A percentile compares a stretch with the other conserved stretches of the same genome.
phyloP scores from a whole-genome alignment of 345 rosid species.

The Clarkia xantiana region DNA sequence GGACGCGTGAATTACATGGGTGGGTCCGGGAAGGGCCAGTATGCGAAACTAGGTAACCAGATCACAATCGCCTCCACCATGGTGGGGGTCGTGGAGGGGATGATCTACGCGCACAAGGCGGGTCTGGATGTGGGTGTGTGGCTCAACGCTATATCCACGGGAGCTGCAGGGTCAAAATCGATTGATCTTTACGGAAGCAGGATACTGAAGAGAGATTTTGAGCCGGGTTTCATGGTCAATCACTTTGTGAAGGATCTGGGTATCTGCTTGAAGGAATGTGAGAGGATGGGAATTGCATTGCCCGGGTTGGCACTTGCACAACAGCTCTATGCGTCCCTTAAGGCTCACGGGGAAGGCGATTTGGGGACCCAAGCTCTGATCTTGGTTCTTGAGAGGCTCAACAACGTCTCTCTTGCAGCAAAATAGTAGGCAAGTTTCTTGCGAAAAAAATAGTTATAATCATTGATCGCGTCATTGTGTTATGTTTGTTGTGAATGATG shows the following conservation, averaged over 20 bases:
- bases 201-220: conserved; percentile 71
- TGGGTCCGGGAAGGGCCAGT: conserved; percentile 61
- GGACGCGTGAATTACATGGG: conserved; percentile 85
- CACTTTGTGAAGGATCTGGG: conserved; percentile 85
- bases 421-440: too few relatives aligned
- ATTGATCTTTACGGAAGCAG: conserved; percentile 48
- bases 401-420: conserved; percentile 48
- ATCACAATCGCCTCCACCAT: conserved; percentile 68
- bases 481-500: too few relatives aligned
- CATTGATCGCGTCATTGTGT: too few relatives aligned
- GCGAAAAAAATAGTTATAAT: neutral
- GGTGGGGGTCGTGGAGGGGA: conserved; percentile 79
- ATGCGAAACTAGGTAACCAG: conserved; percentile 69
- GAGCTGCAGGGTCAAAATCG: conserved; percentile 76
- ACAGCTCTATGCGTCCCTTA: conserved; percentile 80
- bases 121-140: conserved; percentile 57
- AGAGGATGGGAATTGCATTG: conserved; percentile 69
- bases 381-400: conserved; percentile 73
- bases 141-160: conserved; percentile 45
- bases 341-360: conserved; percentile 75
- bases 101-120: conserved; percentile 57
- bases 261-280: conserved; percentile 76
- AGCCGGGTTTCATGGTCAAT: conserved; percentile 71
- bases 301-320: conserved; percentile 82
- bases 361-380: conserved; percentile 75